Percentiles rank a stretch among this genome's conserved stretches.
Conservation (phyloP, 1,284 basidiomycete genomes). For the Thecaphora thlaspeos region DNA sequence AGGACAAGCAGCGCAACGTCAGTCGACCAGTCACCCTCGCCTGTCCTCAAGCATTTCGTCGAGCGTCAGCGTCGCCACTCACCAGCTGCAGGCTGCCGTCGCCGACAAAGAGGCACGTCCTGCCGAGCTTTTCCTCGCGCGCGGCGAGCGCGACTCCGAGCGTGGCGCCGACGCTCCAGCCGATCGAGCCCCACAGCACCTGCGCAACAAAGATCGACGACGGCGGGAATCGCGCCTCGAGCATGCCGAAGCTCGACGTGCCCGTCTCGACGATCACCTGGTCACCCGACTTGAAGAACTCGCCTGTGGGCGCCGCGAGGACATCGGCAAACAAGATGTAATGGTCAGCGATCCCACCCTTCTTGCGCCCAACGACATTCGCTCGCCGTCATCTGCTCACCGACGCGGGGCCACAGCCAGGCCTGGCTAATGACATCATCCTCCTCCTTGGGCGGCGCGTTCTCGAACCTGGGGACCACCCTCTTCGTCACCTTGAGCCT, state of each 20-base stretch:
- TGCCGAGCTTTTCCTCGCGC: slow-evolving; percentile 63
- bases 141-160: slow-evolving; percentile 78
- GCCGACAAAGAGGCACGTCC: slow-evolving; percentile 82
- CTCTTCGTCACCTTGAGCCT: slow-evolving; percentile 18
- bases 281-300: slow-evolving; percentile 68
- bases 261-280: slow-evolving; percentile 52
- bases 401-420: slow-evolving; percentile 78
- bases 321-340: no score
- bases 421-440: slow-evolving; percentile 49
- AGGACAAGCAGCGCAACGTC: no score
- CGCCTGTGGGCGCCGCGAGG: no score
- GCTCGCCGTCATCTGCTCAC: no score
- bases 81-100: slow-evolving; percentile 62
- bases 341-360: no score
- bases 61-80: no score
- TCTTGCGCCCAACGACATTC: no score
- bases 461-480: slow-evolving; percentile 19
- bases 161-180: slow-evolving; percentile 72
- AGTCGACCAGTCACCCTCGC: no score
- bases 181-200: slow-evolving; percentile 81
- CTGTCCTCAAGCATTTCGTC: no score
- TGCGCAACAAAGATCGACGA: slow-evolving; percentile 55
- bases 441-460: slow-evolving; percentile 15
- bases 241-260: slow-evolving; percentile 35
- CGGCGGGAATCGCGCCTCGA: slow-evolving; percentile 27